Percentiles rank a stretch among this genome's conserved stretches.
Evolutionary conservation across 2,329 filamentous ascomycete species (phyloP).

Genomic region (Claviceps africana): DNA sequence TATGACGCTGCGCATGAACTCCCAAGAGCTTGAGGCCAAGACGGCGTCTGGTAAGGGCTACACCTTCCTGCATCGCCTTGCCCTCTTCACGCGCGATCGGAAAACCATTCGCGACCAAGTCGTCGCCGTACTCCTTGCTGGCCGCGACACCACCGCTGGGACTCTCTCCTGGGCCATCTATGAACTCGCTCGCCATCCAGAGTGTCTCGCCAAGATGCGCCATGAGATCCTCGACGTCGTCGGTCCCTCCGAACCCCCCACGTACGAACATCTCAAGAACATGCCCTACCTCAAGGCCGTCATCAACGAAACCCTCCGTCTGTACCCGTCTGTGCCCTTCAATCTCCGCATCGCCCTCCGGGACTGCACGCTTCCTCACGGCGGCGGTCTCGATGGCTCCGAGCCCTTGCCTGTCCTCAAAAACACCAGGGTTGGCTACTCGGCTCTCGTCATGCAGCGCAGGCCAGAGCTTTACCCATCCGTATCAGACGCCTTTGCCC

Average conservation of each 20-base stretch:
- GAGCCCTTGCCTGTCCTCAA: slow-evolving; percentile 29
- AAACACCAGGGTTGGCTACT: slow-evolving; percentile 34
- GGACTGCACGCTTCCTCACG: slow-evolving; percentile 62
- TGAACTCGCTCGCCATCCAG: slow-evolving; percentile 60
- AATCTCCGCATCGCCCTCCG: slow-evolving; percentile 59
- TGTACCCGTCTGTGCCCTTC: slow-evolving; percentile 68
- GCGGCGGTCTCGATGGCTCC: slow-evolving; percentile 39
- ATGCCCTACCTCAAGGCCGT: slow-evolving; percentile 71
- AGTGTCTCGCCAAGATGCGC: slow-evolving; percentile 53
- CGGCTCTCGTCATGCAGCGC: slow-evolving; percentile 37
- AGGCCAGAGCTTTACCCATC: slow-evolving; percentile 33
- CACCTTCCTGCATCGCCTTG: slow-evolving; percentile 77
- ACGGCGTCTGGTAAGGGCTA: slow-evolving; percentile 58
- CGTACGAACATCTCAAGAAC: slow-evolving; percentile 68
- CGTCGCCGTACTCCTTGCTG: slow-evolving; percentile 68
- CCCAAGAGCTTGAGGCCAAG: slow-evolving; percentile 50
- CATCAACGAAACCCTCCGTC: slow-evolving; percentile 62
- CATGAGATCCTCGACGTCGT: slow-evolving; percentile 56
- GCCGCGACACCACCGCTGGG: slow-evolving; percentile 73
- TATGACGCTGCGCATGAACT: slow-evolving; percentile 47
- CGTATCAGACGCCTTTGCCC: slow-evolving; percentile 21
- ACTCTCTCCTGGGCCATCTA: slow-evolving; percentile 74
- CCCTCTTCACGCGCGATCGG: slow-evolving; percentile 55
- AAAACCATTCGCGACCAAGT: slow-evolving; percentile 72
- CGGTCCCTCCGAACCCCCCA: slow-evolving; percentile 47